Conservation (phyloP, 768 basidiomycete species). For the Favolaschia claudopus region DNA sequence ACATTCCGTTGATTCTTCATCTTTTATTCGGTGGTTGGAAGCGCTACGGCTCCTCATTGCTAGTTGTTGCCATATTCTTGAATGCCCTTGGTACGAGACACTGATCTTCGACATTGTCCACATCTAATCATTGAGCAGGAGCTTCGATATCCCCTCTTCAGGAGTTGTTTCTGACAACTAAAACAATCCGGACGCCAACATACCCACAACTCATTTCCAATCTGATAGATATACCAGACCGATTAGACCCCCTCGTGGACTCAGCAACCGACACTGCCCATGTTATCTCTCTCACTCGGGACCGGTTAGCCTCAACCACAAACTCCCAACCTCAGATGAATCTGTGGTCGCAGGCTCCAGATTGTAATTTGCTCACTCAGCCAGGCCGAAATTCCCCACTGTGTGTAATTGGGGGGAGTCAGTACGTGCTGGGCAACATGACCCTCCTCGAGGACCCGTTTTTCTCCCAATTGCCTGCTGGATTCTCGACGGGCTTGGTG, state of each 20-base stretch:
- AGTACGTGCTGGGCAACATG: conserved; percentile 12
- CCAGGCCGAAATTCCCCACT: neutral
- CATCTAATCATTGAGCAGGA: conserved; percentile 2
- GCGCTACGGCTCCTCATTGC: conserved; percentile 7
- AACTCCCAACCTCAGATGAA: conserved; percentile 7
- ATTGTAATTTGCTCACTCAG: conserved; percentile 1
- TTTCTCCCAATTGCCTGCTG: conserved; percentile 16
- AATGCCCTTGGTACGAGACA: conserved; percentile 8
- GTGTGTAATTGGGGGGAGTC: conserved; percentile 1
- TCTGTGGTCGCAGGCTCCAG: conserved; percentile 8
- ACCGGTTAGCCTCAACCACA: conserved; percentile 5
- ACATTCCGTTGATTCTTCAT: neutral
- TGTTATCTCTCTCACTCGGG: conserved; percentile 4
- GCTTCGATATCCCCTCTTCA: conserved; percentile 16
- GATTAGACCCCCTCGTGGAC: neutral
- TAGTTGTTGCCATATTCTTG: conserved; percentile 12
- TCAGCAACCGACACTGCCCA: conserved; percentile 1
- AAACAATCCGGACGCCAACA: conserved; percentile 17
- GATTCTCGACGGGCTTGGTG: conserved; percentile 14
- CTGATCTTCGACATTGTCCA: neutral
- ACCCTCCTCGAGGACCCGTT: conserved; percentile 12
- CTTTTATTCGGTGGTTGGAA: neutral
- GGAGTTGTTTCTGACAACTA: conserved; percentile 15
- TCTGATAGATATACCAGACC: conserved; percentile 3
- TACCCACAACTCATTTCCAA: neutral